Percentiles rank a stretch among this genome's conserved stretches.
Evolutionary conservation across 75 land plant genomes (phyloP).

Genomic region (Pinus tabuliformis): DNA sequence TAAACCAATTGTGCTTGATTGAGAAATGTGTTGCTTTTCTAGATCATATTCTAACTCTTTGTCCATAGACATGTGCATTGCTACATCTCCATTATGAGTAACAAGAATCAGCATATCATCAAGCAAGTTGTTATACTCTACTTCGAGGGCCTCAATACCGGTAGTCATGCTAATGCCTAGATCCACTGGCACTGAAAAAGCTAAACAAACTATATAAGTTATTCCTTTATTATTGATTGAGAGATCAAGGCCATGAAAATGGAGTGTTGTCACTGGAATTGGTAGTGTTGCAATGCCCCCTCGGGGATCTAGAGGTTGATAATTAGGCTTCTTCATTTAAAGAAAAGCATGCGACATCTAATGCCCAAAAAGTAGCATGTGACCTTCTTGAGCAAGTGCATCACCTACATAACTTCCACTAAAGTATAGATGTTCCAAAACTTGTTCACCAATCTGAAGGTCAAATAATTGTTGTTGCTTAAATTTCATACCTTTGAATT

Average conservation of each 20-base stretch:
- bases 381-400: conserved; percentile 72
- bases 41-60: conserved; percentile 90
- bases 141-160: conserved; percentile 88
- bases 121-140: conserved; percentile 83
- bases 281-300: no score
- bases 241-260: no score
- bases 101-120: conserved; percentile 87
- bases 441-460: conserved; percentile 88
- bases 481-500: conserved; percentile 86
- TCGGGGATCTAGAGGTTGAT: conserved; percentile 65
- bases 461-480: conserved; percentile 78
- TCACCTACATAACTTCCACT: conserved; percentile 55
- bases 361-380: conserved; percentile 88
- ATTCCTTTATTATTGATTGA: conserved; percentile 32
- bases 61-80: conserved; percentile 87
- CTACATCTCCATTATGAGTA: conserved; percentile 80
- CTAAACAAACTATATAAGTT: conserved; percentile 72
- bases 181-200: conserved; percentile 94
- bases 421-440: conserved; percentile 15
- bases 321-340: conserved; percentile 83
- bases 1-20: background rate
- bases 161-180: conserved; percentile 98
- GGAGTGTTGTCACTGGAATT: no score
- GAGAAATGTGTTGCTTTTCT: conserved; percentile 36
- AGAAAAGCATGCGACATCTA: conserved; percentile 75